Evolutionary conservation across 2,329 filamentous ascomycete genomes (phyloP), one percentile per base, ranked within the genome.

Genomic region (Sphaerulina vaccinii): DNA sequence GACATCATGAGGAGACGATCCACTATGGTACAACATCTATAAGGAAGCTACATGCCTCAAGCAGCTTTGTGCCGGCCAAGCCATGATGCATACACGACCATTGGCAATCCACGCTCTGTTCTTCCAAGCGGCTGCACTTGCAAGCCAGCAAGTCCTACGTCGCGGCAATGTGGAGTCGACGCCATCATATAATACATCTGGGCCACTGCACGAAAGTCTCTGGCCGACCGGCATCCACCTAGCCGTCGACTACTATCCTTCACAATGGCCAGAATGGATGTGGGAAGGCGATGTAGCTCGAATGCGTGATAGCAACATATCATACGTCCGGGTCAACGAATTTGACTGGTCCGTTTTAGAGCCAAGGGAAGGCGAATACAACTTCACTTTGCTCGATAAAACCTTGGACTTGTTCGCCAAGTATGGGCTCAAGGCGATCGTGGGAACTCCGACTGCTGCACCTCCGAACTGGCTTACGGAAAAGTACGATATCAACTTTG

Each of bases 211-310:
- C 19, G 32, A 39, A 16, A 50, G 27, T n/a, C 59, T 51, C 18
- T 60, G 58, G 56, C 59, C 59, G 8, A 33, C 16, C 24, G 59
- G 58, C 3, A 38, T 60, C 3, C 54, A 62, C 23, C 56, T 62
- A 11, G 58, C 49, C 3, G 59, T 61, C 18, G 60, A 62, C 37
- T 62, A 61, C 40, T 61, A 61, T 19, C 58, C 60, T 18, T 61
- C 60, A 1, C 60, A 62, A 56, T 62, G 60, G 60, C 57, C 58
- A 2, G 57, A 61, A 32, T 61, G 52, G 52, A 62, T 61, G 60
- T 62, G 60, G 58, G 60, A 62, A 36, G 21, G 49, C 4, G 58
- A 62, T 15, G 29, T 60, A 6, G 53, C 57, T 16, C 51, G 51
- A 8, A 61, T 62, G 57, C 33, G 49, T n/a, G 55, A 57, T 13